A percentile compares a stretch with the other conserved stretches of the same genome.
Evolutionary conservation across 305 asterid species (phyloP).

Genomic region (Galium porrigens): DNA sequence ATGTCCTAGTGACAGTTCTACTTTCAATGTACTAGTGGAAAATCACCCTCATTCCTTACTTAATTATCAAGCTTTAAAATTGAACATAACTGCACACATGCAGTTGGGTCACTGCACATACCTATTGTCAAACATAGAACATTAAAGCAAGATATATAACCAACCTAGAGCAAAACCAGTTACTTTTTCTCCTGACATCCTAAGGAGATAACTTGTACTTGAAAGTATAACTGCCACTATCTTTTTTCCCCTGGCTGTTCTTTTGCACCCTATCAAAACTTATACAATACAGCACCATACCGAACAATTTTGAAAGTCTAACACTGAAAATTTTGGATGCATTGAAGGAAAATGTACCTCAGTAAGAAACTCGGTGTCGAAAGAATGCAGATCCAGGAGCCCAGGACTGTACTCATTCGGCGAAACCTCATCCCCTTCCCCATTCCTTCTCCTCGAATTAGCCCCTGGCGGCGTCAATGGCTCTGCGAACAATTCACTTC

Average conservation of each 20-base stretch:
- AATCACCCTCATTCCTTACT: background rate
- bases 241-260: background rate
- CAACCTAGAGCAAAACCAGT: background rate
- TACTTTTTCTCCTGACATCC: background rate
- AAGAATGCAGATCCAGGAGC: conserved; percentile 86
- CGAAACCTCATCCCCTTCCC: conserved; percentile 40
- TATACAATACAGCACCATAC: background rate
- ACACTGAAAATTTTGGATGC: background rate
- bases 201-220: background rate
- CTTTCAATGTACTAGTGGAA: background rate
- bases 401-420: conserved; percentile 83
- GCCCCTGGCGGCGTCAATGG: conserved; percentile 59
- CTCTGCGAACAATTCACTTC: conserved; percentile 47
- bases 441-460: conserved; percentile 31
- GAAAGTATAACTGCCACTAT: background rate
- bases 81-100: background rate
- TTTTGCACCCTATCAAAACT: background rate
- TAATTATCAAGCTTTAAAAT: background rate
- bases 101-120: background rate
- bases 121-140: background rate
- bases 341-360: conserved; percentile 33
- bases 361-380: conserved; percentile 75
- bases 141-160: background rate
- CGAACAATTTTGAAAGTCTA: background rate
- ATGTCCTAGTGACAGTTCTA: background rate